phyloP scores from a whole-genome alignment of 371 early-diverging fungal species.

The Rhizopus microsporus region DNA sequence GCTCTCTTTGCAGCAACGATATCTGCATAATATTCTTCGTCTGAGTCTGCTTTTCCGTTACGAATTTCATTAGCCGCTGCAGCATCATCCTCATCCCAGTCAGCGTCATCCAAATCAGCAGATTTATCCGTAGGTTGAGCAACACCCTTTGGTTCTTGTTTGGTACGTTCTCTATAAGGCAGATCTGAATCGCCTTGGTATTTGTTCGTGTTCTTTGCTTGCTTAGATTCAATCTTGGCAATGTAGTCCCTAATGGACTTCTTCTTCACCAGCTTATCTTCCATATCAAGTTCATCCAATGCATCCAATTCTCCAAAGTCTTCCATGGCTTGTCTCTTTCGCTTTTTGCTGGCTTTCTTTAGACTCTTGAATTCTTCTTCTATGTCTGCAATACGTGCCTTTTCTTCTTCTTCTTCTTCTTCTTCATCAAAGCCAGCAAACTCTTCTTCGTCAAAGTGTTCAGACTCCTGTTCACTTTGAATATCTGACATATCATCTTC shows the following conservation, averaged over 20 bases:
- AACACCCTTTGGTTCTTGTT: slow-evolving; percentile 59
- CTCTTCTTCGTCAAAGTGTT: slow-evolving; percentile 17
- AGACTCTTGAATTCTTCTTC: slow-evolving; percentile 55
- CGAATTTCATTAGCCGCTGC: slow-evolving; percentile 44
- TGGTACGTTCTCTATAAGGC: slow-evolving; percentile 68
- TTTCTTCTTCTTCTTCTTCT: slow-evolving; percentile 36
- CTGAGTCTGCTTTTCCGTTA: slow-evolving; percentile 33
- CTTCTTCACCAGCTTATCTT: slow-evolving; percentile 77
- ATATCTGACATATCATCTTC: slow-evolving; percentile 23
- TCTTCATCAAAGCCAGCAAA: slow-evolving; percentile 29
- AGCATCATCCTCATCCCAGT: slow-evolving; percentile 58
- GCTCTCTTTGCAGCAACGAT: slow-evolving; percentile 49
- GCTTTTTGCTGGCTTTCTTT: slow-evolving; percentile 42
- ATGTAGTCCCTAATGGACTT: slow-evolving; percentile 73
- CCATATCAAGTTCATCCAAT: slow-evolving; percentile 75
- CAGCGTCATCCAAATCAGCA: slow-evolving; percentile 65
- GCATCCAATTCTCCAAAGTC: slow-evolving; percentile 83
- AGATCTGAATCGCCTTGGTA: slow-evolving; percentile 76
- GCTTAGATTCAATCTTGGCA: slow-evolving; percentile 67
- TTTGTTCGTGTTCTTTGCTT: slow-evolving; percentile 45
- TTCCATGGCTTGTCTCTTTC: slow-evolving; percentile 49
- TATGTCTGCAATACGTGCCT: slow-evolving; percentile 42
- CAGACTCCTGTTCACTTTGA: slow-evolving; percentile 14
- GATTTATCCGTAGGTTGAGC: slow-evolving; percentile 57
- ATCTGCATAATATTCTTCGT: slow-evolving; percentile 62